Evolutionary conservation across 2,329 filamentous ascomycete species (phyloP), one percentile per base, ranked within the genome.

Genomic region (Cladophialophora exuberans): DNA sequence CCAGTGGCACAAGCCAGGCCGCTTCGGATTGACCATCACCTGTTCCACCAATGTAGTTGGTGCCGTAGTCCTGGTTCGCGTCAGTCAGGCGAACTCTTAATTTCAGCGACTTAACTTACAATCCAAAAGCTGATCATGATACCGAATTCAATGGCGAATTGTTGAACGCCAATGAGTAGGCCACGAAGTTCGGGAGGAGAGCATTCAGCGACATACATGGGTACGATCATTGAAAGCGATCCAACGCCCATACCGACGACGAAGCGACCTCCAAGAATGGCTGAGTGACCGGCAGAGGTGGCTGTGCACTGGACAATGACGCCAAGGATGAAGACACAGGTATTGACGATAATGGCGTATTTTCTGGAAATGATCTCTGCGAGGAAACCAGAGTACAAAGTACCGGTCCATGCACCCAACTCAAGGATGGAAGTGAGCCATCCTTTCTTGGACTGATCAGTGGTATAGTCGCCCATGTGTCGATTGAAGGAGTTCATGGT

Each of bases 1-100:
- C 58, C 46, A 90, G 83, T 0, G 89, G 89, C 0, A 89, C 73
- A 0, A 89, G 78, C 89, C 89, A 94, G 0, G 89, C 85, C 0
- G 84, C 83, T 28, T 90, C 79, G 10, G 77, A 78, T 69, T 92
- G 85, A 1, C 64, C 70, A 22, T 60, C 56, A 68, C 80, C 76
- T 4, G 81, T 84, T 3, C 83, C 88, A 1, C 85, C 85, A 42
- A 88, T 87, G 66, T 79, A 85, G 66, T 88, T 86, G 20, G 64
- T 69, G 20, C 74, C 74, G 52, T 76, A 76, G 15, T 70, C 69
- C 70, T 70, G 46, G 22, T 22, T 13, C 47, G 11, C 2, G 57
- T 66, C 22, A 67, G 58, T 22, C 11, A 7, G 47, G 20, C 17
- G n/a, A 23, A 2, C 23, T 20, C 22, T 7, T n/a, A 11, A 28